phyloP scores from a whole-genome alignment of 306 rosid genomes.

The Quercus rubra region DNA sequence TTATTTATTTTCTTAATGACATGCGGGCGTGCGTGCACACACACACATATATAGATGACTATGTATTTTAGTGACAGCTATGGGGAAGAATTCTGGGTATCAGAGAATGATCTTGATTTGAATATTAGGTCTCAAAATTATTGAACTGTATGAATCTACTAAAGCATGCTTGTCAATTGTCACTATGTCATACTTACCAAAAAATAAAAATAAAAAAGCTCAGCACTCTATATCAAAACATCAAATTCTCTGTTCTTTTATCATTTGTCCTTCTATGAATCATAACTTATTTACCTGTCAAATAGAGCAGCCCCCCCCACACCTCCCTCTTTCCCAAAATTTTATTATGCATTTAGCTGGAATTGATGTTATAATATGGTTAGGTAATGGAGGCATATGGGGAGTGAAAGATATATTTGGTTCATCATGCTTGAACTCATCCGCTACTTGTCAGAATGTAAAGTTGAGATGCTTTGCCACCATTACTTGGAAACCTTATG shows the following conservation, averaged over 20 bases:
- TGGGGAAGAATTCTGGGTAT: no score
- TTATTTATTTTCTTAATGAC: no score
- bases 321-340: not conserved
- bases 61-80: no score
- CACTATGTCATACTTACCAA: no score
- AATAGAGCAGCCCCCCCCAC: not conserved
- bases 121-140: no score
- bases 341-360: slow-evolving; percentile 8
- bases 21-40: accelerated
- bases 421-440: slow-evolving; percentile 17
- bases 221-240: no score
- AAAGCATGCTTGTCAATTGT: no score
- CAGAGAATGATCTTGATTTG: no score
- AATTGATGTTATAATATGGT: slow-evolving; percentile 8
- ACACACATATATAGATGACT: no score
- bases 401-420: slow-evolving; percentile 20
- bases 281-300: slow-evolving; percentile 5
- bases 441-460: slow-evolving; percentile 9
- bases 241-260: no score
- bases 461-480: slow-evolving; percentile 11
- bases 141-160: no score
- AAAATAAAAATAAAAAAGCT: no score
- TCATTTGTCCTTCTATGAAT: not conserved
- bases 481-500: slow-evolving; percentile 12
- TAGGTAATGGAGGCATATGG: slow-evolving; percentile 25